Conservation (phyloP, 805 yeast species). For the Ogataea neopini region DNA sequence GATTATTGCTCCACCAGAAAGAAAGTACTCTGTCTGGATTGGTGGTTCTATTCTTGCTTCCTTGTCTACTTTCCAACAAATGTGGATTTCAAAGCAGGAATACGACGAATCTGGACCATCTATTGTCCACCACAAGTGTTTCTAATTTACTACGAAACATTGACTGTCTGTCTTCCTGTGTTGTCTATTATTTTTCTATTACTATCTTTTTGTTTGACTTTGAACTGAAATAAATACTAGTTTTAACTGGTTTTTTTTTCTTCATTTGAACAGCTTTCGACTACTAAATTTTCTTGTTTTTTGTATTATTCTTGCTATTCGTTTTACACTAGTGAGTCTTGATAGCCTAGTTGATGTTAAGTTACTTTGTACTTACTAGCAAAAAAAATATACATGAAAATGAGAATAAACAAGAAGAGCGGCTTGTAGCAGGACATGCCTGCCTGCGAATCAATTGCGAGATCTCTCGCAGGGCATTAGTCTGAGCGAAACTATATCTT, state of each 20-base stretch:
- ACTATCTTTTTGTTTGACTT: constrained; percentile 6
- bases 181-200: constrained; percentile 6
- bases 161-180: constrained; percentile 2
- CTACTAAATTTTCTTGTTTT: constrained; percentile 3
- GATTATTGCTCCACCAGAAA: constrained; percentile 99
- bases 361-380: not conserved
- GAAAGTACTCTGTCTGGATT: constrained; percentile 99
- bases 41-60: constrained; percentile 99
- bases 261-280: not conserved
- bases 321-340: not conserved
- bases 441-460: too few relatives aligned
- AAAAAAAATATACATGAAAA: not conserved
- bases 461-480: too few relatives aligned
- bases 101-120: constrained; percentile 99
- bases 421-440: too few relatives aligned
- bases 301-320: constrained; percentile 8
- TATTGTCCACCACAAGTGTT: constrained; percentile 95
- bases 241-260: constrained; percentile 4
- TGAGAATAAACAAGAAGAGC: too few relatives aligned
- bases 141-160: constrained; percentile 46
- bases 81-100: constrained; percentile 99
- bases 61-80: constrained; percentile 99
- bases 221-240: constrained; percentile 7
- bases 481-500: too few relatives aligned
- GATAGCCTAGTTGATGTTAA: too few relatives aligned